phyloP scores from a whole-genome alignment of 371 early-diverging fungal species.

The Batrachochytrium dendrobatidis region DNA sequence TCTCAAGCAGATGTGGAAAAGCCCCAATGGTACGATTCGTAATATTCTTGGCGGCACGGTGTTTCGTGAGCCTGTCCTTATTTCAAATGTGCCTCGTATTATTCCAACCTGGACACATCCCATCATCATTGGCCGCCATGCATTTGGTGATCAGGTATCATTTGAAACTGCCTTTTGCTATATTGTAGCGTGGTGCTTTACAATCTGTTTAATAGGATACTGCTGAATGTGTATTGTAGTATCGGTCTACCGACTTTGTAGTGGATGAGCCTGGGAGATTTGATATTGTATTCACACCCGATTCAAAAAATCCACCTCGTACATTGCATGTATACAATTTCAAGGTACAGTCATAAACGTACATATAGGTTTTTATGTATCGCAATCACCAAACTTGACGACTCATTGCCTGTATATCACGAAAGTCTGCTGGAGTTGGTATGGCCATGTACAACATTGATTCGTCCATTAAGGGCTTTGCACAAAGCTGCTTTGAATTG shows the following conservation, averaged over 20 bases:
- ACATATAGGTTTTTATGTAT: constrained; percentile 77
- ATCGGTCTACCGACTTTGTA: constrained; percentile 91
- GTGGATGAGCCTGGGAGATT: constrained; percentile 83
- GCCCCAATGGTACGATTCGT: constrained; percentile 96
- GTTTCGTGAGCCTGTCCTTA: constrained; percentile 94
- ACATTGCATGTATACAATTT: constrained; percentile 73
- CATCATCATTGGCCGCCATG: constrained; percentile 93
- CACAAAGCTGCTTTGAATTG: constrained; percentile 88
- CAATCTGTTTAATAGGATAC: constrained; percentile 7
- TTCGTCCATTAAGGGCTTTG: constrained; percentile 85
- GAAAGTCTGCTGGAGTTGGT: constrained; percentile 70
- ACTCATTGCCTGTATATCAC: constrained; percentile 1
- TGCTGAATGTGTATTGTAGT: constrained; percentile 41
- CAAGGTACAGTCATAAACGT: constrained; percentile 58
- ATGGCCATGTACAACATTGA: constrained; percentile 94
- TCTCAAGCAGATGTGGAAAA: constrained; percentile 93
- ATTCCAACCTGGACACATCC: constrained; percentile 94
- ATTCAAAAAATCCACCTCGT: constrained; percentile 55
- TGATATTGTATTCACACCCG: constrained; percentile 81
- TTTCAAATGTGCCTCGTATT: constrained; percentile 80
- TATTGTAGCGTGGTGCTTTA: constrained; percentile 5
- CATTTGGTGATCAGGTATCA: constrained; percentile 92
- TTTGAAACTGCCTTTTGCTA: not conserved
- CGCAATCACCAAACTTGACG: constrained; percentile 77
- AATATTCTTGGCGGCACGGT: constrained; percentile 95